phyloP scores from a whole-genome alignment of 2,329 filamentous ascomycete genomes.

The Colletotrichum sp. region DNA sequence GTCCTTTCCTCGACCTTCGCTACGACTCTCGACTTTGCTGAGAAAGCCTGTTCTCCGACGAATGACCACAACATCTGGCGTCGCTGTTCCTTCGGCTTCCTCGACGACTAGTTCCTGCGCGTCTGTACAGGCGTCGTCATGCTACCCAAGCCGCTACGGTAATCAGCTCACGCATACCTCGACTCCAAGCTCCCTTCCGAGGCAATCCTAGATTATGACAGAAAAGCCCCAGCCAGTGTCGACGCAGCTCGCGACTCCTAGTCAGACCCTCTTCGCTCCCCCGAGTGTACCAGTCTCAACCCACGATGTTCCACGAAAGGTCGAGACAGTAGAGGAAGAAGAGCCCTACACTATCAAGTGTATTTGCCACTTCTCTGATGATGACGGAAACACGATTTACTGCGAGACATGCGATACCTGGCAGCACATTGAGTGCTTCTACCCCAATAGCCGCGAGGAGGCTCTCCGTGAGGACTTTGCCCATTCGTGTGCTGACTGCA shows the following conservation, averaged over 20 bases:
- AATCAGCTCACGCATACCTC: slow-evolving; percentile 47
- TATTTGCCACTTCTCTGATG: slow-evolving; percentile 91
- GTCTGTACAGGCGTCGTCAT: slow-evolving; percentile 61
- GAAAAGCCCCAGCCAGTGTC: slow-evolving; percentile 59
- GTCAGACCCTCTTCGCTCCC: slow-evolving; percentile 52
- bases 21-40: neutral
- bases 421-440: slow-evolving; percentile 99
- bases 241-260: slow-evolving; percentile 61
- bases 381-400: slow-evolving; percentile 97
- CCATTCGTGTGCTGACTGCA: slow-evolving; percentile 90
- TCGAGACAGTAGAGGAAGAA: slow-evolving; percentile 68
- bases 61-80: slow-evolving; percentile 5
- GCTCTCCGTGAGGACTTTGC: slow-evolving; percentile 73
- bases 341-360: slow-evolving; percentile 97
- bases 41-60: neutral
- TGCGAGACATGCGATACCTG: slow-evolving; percentile 96
- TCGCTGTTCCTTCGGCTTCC: slow-evolving; percentile 4
- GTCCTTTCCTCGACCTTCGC: neutral
- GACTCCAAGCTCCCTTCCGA: slow-evolving; percentile 41
- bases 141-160: slow-evolving; percentile 59
- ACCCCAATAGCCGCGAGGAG: slow-evolving; percentile 74
- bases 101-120: slow-evolving; percentile 29
- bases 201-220: slow-evolving; percentile 64
- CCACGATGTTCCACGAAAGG: slow-evolving; percentile 49
- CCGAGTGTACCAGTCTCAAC: slow-evolving; percentile 40